A percentile compares a stretch with the other conserved stretches of the same genome.
Evolutionary conservation across 768 basidiomycete species (phyloP).

Genomic region (Russula sp.): DNA sequence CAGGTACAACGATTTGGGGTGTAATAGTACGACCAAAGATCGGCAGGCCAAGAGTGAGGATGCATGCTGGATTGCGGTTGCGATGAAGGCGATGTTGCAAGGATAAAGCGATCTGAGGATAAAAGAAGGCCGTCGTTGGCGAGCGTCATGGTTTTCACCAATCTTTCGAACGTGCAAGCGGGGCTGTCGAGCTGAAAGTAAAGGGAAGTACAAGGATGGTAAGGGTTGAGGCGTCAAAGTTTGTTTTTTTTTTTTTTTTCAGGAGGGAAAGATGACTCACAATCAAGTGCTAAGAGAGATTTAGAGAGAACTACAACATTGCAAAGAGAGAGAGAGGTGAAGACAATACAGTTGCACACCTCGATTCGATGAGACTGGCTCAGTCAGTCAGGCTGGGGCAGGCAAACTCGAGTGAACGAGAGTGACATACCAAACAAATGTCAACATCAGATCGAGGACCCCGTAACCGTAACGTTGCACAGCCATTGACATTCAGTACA

Average conservation of each 20-base stretch:
- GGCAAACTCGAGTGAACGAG: no score
- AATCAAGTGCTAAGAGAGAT: not conserved
- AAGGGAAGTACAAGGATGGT: not conserved
- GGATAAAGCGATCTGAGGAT: not conserved
- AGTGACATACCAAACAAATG: no score
- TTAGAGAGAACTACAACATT: constrained; percentile 17
- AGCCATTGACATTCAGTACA: not conserved
- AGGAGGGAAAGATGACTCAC: constrained; percentile 10
- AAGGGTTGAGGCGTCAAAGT: not conserved
- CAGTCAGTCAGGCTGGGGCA: not conserved
- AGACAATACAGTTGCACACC: no score
- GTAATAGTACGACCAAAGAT: constrained; percentile 15
- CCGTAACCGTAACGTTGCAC: not conserved
- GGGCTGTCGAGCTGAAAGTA: constrained; percentile 9
- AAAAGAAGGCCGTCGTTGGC: constrained; percentile 9
- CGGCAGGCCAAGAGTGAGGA: constrained; percentile 8
- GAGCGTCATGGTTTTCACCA: constrained; percentile 22
- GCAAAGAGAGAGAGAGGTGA: not conserved
- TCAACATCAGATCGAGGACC: not conserved
- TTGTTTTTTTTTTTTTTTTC: not conserved
- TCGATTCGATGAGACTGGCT: not conserved
- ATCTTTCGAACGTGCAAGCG: constrained; percentile 18
- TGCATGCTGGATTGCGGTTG: constrained; percentile 10
- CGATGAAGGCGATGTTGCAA: constrained; percentile 15
- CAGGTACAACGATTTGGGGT: constrained; percentile 18